These are phyloP conservation scores for Melanopsichium pennsylvanicum DNA, from an alignment of 1,284 basidiomycete species.

Conservation along the genomic window DNA sequence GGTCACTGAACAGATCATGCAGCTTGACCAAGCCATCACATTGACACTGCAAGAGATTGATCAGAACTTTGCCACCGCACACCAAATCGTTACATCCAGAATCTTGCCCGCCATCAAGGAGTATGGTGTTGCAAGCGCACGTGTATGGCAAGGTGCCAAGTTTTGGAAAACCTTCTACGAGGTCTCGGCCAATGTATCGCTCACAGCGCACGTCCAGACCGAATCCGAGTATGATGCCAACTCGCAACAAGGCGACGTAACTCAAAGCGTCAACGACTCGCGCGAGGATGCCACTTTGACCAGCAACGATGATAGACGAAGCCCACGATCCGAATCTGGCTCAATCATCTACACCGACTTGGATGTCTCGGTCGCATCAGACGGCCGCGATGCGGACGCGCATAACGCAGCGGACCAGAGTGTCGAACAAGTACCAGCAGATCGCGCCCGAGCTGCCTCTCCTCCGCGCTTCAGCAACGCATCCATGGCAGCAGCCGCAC, in stretches of 20 bases:
- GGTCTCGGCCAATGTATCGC: slow-evolving; percentile 83
- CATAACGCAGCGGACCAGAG: slow-evolving; percentile 35
- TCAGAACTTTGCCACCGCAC: slow-evolving; percentile 88
- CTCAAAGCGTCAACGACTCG: slow-evolving; percentile 31
- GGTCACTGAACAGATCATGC: slow-evolving; percentile 84
- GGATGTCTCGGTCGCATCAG: slow-evolving; percentile 24
- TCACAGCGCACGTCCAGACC: slow-evolving; percentile 64
- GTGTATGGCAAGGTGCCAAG: slow-evolving; percentile 86
- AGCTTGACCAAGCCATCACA: slow-evolving; percentile 94
- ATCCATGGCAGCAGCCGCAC: slow-evolving; percentile 73
- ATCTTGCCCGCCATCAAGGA: slow-evolving; percentile 86
- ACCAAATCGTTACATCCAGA: slow-evolving; percentile 81
- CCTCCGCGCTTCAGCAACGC: slow-evolving; percentile 62
- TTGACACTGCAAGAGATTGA: slow-evolving; percentile 83
- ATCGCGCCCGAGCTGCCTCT: slow-evolving; percentile 74
- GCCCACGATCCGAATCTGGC: slow-evolving; percentile 31
- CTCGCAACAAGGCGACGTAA: slow-evolving; percentile 34
- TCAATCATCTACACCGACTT: slow-evolving; percentile 33
- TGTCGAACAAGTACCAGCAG: slow-evolving; percentile 25
- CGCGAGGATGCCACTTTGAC: slow-evolving; percentile 26
- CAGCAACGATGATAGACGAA: slow-evolving; percentile 25
- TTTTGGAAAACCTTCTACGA: slow-evolving; percentile 98
- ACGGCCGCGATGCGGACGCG: slow-evolving; percentile 1
- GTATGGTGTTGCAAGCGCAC: slow-evolving; percentile 83
- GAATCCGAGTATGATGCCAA: slow-evolving; percentile 39